phyloP scores from a whole-genome alignment of 208 protist genomes.

The Naegleria lovaniensis region DNA sequence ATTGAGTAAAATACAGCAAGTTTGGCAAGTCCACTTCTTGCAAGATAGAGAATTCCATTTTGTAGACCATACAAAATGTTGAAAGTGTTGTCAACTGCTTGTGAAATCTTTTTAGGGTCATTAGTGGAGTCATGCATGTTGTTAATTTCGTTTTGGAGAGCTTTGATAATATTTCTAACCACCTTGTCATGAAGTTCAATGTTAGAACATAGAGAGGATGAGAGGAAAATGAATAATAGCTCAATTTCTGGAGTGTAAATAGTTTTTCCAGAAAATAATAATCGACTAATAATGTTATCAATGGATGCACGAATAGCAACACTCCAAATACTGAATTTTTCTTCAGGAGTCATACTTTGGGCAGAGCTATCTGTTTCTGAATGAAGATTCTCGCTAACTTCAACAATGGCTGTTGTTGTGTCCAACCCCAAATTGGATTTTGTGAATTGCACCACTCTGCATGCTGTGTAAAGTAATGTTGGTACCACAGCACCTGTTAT shows the following conservation, averaged over 20 bases:
- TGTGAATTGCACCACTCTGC: background rate
- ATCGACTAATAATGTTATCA: background rate
- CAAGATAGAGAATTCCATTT: background rate
- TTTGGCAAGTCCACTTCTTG: background rate
- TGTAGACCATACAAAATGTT: background rate
- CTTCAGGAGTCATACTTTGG: background rate
- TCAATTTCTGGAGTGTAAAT: background rate
- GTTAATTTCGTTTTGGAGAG: background rate
- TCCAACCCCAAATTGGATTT: background rate
- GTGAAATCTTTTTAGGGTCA: background rate
- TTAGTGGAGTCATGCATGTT: background rate
- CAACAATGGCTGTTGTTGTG: background rate
- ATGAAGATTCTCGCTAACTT: background rate
- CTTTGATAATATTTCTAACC: background rate
- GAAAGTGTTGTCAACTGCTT: background rate
- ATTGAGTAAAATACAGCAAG: background rate
- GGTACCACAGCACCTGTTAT: background rate
- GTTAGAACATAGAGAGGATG: background rate
- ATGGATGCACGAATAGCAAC: background rate
- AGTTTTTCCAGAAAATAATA: background rate
- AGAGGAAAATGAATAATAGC: constrained; percentile 8
- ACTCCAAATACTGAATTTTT: background rate
- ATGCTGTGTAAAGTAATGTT: background rate
- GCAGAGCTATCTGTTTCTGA: background rate
- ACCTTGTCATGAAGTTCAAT: background rate